Evolutionary conservation across 2,329 filamentous ascomycete genomes (phyloP).

Genomic region (Daldinia sp.): DNA sequence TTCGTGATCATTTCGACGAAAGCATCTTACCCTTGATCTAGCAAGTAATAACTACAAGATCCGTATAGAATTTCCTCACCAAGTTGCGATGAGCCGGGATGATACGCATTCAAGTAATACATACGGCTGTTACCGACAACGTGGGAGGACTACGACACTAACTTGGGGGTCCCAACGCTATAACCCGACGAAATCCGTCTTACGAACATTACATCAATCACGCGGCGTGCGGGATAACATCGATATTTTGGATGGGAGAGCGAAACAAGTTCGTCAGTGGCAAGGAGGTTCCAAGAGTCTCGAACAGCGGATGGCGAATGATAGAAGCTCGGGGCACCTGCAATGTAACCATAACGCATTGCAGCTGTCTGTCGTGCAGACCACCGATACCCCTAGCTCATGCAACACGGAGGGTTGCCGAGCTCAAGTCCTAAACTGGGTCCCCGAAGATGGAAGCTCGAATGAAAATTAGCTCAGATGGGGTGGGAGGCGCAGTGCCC

Average conservation of each 20-base stretch:
- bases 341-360: constrained; percentile 36
- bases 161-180: constrained; percentile 13
- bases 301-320: constrained; percentile 35
- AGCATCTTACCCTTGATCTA: background rate
- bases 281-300: constrained; percentile 21
- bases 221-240: background rate
- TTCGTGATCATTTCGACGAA: too few relatives aligned
- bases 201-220: constrained; percentile 23
- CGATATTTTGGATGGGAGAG: constrained; percentile 28
- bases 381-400: constrained; percentile 12
- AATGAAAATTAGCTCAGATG: constrained; percentile 40
- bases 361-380: constrained; percentile 39
- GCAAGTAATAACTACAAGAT: background rate
- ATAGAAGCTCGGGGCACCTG: constrained; percentile 27
- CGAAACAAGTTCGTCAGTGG: constrained; percentile 23
- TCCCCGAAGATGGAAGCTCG: constrained; percentile 23
- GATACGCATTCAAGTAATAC: constrained; percentile 2
- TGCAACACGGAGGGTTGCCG: constrained; percentile 24
- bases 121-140: constrained; percentile 25
- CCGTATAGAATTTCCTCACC: constrained; percentile 7
- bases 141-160: constrained; percentile 26
- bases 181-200: constrained; percentile 35
- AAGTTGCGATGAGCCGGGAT: constrained; percentile 22
- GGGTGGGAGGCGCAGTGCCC: constrained; percentile 12
- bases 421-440: constrained; percentile 25